These are phyloP conservation scores for Komagataella ulmi DNA, from an alignment of 805 yeast genomes.

Conservation along the genomic window DNA sequence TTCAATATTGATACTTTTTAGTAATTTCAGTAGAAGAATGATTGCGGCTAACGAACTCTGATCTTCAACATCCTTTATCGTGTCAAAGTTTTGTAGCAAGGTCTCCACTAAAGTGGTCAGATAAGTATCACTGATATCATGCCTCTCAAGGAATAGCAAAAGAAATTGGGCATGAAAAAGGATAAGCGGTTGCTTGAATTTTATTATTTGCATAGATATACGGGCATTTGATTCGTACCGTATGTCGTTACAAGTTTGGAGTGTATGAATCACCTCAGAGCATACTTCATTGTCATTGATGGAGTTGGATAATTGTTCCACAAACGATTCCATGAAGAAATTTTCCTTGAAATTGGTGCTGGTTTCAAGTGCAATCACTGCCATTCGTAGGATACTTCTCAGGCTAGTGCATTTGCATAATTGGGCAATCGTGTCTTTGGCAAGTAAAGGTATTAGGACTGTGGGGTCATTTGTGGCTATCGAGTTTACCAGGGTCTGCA, in stretches of 20 bases:
- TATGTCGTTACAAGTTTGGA: constrained; percentile 12
- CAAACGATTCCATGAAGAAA: constrained; percentile 10
- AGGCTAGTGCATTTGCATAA: not conserved
- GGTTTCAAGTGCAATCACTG: constrained; percentile 4
- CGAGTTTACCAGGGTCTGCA: not conserved
- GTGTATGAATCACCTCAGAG: constrained; percentile 9
- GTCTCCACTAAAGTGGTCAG: constrained; percentile 11
- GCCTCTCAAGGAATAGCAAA: constrained; percentile 2
- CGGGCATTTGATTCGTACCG: constrained; percentile 13
- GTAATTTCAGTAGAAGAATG: not conserved
- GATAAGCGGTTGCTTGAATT: constrained; percentile 12
- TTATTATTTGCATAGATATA: constrained; percentile 16
- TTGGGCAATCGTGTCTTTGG: not conserved
- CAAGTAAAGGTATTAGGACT: not conserved
- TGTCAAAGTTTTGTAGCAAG: constrained; percentile 11
- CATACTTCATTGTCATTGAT: constrained; percentile 12
- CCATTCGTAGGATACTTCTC: not conserved
- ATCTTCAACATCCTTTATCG: constrained; percentile 1
- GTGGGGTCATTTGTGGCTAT: not conserved
- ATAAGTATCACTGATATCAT: constrained; percentile 8
- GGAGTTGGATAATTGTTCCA: constrained; percentile 4
- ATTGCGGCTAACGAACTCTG: not conserved
- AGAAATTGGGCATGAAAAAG: constrained; percentile 8
- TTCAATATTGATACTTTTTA: not conserved
- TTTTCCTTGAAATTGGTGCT: constrained; percentile 14